Base-by-base conservation (phyloP, 768 basidiomycete genomes). In the Trametes coccinea region DNA sequence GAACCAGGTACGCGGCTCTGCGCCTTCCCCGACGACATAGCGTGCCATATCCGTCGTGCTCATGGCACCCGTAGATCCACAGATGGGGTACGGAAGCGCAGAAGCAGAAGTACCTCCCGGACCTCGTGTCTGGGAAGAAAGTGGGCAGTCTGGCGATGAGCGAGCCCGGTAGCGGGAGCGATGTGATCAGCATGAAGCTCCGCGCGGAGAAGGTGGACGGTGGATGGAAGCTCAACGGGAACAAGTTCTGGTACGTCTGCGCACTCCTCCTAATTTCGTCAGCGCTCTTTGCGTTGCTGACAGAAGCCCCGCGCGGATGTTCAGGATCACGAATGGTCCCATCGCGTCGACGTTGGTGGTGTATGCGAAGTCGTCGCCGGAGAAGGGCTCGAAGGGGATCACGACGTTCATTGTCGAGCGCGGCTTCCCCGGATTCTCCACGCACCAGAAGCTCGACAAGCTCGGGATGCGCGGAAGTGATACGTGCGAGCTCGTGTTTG, bases 391-490 rank as follows among this genome's bases (percentile, higher is more conserved):
- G 16, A 95, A 90, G 71, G 93, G 95, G 22, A 93, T 97, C 64
- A 96, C 95, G 0, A 85, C 95, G 0, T 97, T 97, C 74, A 86
- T 97, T 65, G 79, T 98, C 63, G 93, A 96, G 76, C 88, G 84
- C 47, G 86, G 77, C 6, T 93, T 90, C 72, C 74, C 82, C 45
- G 95, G 93, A 0, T 95, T 95, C 74, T 93, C 92, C 5, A 90
- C 92, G 0, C 89, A 90, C 66, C 92, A 89, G 61, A 94, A 95
- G 68, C 79, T 98, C 22, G 95, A 98, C 74, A 98, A 98, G 73
- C 87, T 97, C 70, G 95, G 95, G 1, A 98, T 98, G 95, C 79
- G 95, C 67, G 95, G 95, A 41, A 93, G 91, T 61, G 94, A 97
- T 67, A 98, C 95, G 2, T 93, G 93, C 65, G 95, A 98, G 71